phyloP scores from a whole-genome alignment of 2,329 filamentous ascomycete genomes.

The Xylariaceae sp. region DNA sequence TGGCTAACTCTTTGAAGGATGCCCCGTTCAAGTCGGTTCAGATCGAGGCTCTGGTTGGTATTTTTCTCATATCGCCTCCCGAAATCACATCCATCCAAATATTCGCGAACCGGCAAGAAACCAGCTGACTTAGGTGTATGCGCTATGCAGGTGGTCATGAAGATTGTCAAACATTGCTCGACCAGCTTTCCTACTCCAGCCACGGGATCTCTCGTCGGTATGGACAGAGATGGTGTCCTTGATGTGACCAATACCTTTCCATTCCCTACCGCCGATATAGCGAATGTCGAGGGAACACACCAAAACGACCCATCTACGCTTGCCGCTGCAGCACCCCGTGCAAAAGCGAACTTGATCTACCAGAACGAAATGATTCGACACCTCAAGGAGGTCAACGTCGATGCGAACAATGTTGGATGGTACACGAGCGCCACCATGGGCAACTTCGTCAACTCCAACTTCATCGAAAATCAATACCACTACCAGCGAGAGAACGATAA shows the following conservation, averaged over 20 bases:
- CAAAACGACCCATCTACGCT: slow-evolving; percentile 74
- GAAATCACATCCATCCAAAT: slow-evolving; percentile 36
- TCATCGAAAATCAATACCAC: slow-evolving; percentile 97
- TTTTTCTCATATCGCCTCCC: slow-evolving; percentile 41
- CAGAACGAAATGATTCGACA: slow-evolving; percentile 97
- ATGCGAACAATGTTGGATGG: slow-evolving; percentile 97
- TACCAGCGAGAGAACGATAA: slow-evolving; percentile 95
- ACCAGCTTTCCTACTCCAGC: slow-evolving; percentile 85
- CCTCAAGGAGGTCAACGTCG: slow-evolving; percentile 94
- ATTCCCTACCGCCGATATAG: slow-evolving; percentile 81
- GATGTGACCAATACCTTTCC: slow-evolving; percentile 95
- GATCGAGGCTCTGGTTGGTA: slow-evolving; percentile 87
- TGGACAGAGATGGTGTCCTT: slow-evolving; percentile 80
- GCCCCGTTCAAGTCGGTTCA: slow-evolving; percentile 82
- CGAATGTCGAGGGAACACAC: slow-evolving; percentile 66
- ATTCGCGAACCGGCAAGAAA: slow-evolving; percentile 10
- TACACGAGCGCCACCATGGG: slow-evolving; percentile 99
- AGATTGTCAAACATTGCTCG: slow-evolving; percentile 95
- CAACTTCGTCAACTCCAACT: slow-evolving; percentile 93
- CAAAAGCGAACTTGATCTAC: slow-evolving; percentile 86
- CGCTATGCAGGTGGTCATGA: slow-evolving; percentile 78
- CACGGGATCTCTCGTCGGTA: slow-evolving; percentile 88
- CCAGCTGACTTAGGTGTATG: neutral
- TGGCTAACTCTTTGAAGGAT: slow-evolving; percentile 66
- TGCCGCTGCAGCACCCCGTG: slow-evolving; percentile 85